Evolutionary conservation across 1,284 basidiomycete species (phyloP).

Genomic region (Kwoniella shivajii): DNA sequence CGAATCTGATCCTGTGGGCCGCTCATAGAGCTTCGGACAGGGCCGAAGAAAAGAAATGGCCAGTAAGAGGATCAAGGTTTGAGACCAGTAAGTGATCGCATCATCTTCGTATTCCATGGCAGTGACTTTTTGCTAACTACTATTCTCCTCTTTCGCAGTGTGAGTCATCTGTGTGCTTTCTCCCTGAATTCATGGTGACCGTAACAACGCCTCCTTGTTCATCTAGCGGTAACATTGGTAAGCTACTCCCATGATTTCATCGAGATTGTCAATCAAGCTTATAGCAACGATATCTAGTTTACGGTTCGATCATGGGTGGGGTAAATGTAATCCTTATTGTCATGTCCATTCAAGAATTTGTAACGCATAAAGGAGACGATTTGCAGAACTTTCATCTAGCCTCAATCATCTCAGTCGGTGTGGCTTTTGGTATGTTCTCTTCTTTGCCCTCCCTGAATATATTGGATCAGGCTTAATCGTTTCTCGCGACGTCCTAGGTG

Average conservation of each 20-base stretch:
- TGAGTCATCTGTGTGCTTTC: slow-evolving; percentile 11
- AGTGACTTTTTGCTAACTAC: too few relatives aligned
- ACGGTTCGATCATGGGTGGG: slow-evolving; percentile 62
- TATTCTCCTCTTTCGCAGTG: slow-evolving; percentile 10
- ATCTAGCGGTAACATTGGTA: slow-evolving; percentile 33
- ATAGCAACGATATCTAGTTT: slow-evolving; percentile 56
- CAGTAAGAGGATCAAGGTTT: slow-evolving; percentile 83
- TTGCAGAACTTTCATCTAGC: slow-evolving; percentile 75
- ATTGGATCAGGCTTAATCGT: background rate
- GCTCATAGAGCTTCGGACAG: slow-evolving; percentile 72
- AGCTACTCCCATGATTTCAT: background rate
- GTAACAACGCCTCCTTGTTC: background rate
- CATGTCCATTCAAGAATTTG: slow-evolving; percentile 72
- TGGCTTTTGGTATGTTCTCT: slow-evolving; percentile 67
- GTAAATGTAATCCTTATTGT: slow-evolving; percentile 56
- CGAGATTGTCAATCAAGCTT: background rate
- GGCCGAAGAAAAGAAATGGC: slow-evolving; percentile 84
- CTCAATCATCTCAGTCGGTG: slow-evolving; percentile 77
- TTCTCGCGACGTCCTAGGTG: slow-evolving; percentile 58
- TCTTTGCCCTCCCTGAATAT: background rate
- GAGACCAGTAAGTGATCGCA: slow-evolving; percentile 66
- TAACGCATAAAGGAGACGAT: slow-evolving; percentile 62
- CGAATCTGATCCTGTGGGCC: slow-evolving; percentile 81
- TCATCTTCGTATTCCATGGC: background rate
- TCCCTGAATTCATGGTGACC: too few relatives aligned